Conservation (phyloP, 1,284 basidiomycete genomes). For the Cutaneotrichosporon curvatum region DNA sequence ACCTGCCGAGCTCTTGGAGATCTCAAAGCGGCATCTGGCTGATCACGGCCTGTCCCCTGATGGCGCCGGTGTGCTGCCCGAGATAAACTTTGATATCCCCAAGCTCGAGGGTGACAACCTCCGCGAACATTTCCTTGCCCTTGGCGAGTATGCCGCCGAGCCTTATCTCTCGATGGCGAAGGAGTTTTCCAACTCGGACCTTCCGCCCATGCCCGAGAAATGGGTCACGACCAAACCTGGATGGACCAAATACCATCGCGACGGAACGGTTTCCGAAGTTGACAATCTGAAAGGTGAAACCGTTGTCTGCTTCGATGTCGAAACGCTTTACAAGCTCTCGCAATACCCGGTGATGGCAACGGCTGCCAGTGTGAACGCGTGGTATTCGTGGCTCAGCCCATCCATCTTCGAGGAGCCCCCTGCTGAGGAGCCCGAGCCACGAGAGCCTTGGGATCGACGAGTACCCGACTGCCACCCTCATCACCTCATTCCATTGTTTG, state of each 20-base stretch:
- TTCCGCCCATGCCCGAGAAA: constrained; percentile 59
- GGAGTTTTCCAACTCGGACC: constrained; percentile 52
- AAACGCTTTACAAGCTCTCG: constrained; percentile 78
- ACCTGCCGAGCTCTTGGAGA: constrained; percentile 58
- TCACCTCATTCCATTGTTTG: constrained; percentile 39
- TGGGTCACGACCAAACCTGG: constrained; percentile 70
- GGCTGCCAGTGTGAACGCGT: constrained; percentile 71
- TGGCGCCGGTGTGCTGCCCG: constrained; percentile 70
- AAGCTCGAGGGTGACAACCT: constrained; percentile 73
- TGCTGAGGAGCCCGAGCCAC: constrained; percentile 4
- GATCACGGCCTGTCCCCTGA: constrained; percentile 71
- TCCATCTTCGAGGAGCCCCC: constrained; percentile 62
- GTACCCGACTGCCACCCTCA: constrained; percentile 22
- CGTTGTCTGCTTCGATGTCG: constrained; percentile 81
- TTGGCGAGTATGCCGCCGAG: constrained; percentile 65
- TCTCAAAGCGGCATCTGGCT: constrained; percentile 70
- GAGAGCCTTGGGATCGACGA: constrained; percentile 25
- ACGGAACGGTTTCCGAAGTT: constrained; percentile 32
- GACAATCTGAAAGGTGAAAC: constrained; percentile 56
- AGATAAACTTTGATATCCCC: constrained; percentile 75
- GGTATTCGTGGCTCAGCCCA: constrained; percentile 96
- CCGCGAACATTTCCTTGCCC: constrained; percentile 79
- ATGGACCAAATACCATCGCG: constrained; percentile 72
- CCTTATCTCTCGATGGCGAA: constrained; percentile 76
- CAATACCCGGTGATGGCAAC: constrained; percentile 84